Evolutionary conservation across 2,329 filamentous ascomycete species (phyloP).

Genomic region (Sclerotinia glacialis): DNA sequence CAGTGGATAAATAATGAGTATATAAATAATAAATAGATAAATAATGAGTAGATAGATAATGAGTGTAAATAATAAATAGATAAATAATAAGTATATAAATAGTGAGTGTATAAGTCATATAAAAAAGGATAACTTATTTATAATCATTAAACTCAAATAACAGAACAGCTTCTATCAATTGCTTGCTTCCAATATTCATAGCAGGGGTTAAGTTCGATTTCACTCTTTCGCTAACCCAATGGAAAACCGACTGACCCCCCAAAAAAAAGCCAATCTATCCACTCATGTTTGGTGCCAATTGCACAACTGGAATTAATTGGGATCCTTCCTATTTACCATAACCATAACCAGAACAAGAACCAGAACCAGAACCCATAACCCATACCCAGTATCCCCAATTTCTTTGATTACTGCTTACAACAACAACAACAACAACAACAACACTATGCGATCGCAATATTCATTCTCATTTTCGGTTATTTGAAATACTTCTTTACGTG

Average conservation of each 20-base stretch:
- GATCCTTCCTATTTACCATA: conserved; percentile 18
- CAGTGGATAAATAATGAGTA: no score
- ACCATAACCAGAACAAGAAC: no score
- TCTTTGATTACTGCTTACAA: conserved; percentile 2
- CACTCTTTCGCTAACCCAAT: not conserved
- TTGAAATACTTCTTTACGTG: not conserved
- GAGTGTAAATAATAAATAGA: no score
- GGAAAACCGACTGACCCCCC: not conserved
- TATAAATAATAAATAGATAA: no score
- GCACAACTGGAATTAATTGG: conserved; percentile 18
- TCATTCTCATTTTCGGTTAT: not conserved
- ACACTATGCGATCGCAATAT: conserved; percentile 18
- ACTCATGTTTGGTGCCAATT: conserved; percentile 17
- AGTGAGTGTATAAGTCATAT: no score
- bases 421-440: conserved; percentile 14
- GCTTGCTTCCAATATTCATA: not conserved
- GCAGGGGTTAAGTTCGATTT: not conserved
- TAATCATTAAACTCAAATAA: not conserved
- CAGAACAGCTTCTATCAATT: no score
- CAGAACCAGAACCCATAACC: not conserved
- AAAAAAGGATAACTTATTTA: no score
- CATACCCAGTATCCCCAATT: conserved; percentile 3
- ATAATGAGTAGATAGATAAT: no score
- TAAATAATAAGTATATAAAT: no score
- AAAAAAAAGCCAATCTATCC: conserved; percentile 1